These are phyloP conservation scores for Macroventuria anomochaeta DNA, from an alignment of 2,329 filamentous ascomycete species.

Conservation along the genomic window DNA sequence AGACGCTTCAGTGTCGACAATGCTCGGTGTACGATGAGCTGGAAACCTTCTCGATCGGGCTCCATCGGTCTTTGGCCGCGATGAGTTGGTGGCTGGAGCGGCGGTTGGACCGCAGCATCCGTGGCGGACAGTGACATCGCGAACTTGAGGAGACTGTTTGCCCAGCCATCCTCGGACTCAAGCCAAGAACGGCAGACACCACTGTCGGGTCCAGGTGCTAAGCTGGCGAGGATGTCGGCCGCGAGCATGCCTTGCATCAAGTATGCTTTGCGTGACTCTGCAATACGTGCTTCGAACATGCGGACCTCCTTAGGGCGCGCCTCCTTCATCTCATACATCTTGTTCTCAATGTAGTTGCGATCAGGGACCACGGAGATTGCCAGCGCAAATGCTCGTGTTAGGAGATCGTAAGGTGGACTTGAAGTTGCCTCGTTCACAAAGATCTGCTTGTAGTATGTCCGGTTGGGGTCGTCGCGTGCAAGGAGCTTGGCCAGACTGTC, in stretches of 20 bases:
- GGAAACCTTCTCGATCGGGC: slow-evolving; percentile 45
- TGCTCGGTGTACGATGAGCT: slow-evolving; percentile 53
- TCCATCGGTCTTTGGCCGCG: slow-evolving; percentile 44
- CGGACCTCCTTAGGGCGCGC: slow-evolving; percentile 53
- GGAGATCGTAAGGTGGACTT: slow-evolving; percentile 73
- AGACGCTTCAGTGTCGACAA: slow-evolving; percentile 56
- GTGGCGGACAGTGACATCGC: slow-evolving; percentile 67
- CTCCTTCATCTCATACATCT: slow-evolving; percentile 46
- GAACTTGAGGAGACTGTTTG: slow-evolving; percentile 77
- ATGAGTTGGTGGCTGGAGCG: slow-evolving; percentile 37
- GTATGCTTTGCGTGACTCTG: slow-evolving; percentile 85
- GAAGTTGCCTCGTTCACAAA: slow-evolving; percentile 75
- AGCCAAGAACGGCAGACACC: slow-evolving; percentile 81
- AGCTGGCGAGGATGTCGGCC: slow-evolving; percentile 82
- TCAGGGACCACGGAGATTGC: slow-evolving; percentile 86
- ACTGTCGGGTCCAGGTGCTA: slow-evolving; percentile 74
- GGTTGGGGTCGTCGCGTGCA: slow-evolving; percentile 90
- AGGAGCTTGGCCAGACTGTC: slow-evolving; percentile 91
- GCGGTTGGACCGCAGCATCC: slow-evolving; percentile 36
- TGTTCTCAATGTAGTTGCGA: slow-evolving; percentile 59
- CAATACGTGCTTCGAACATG: slow-evolving; percentile 62
- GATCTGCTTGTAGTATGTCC: slow-evolving; percentile 81
- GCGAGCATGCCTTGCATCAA: slow-evolving; percentile 91
- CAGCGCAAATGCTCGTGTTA: slow-evolving; percentile 86
- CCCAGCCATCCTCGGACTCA: slow-evolving; percentile 81